Percentiles rank a stretch among this genome's conserved stretches.
These are phyloP conservation scores for Saccharomyces kudriavzevii DNA, from an alignment of 805 yeast species.

Conservation along the genomic window DNA sequence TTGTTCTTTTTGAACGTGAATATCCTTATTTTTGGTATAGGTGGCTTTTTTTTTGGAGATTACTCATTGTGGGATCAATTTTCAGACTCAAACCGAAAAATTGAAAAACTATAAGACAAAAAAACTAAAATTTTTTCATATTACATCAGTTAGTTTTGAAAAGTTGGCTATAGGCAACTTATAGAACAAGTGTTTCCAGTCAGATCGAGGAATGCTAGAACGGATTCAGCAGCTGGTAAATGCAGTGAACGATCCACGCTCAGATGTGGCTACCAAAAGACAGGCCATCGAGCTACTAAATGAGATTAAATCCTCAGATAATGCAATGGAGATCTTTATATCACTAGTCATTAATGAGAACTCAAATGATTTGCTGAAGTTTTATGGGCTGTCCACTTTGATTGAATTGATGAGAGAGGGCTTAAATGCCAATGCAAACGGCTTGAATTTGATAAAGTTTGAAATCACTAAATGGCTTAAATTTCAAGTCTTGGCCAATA, in stretches of 20 bases:
- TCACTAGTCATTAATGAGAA: slow-evolving; percentile 19
- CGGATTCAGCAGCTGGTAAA: slow-evolving; percentile 86
- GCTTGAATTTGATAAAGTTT: neutral
- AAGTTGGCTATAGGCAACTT: neutral
- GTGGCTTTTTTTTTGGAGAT: neutral
- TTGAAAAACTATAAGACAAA: neutral
- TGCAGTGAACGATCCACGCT: slow-evolving; percentile 65
- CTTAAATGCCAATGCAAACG: neutral
- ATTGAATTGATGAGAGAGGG: neutral
- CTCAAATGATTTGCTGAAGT: slow-evolving; percentile 24
- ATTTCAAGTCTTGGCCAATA: neutral
- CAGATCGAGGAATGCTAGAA: slow-evolving; percentile 18
- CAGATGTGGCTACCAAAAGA: slow-evolving; percentile 52
- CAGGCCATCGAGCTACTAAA: slow-evolving; percentile 37
- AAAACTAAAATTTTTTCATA: neutral
- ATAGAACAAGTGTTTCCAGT: neutral
- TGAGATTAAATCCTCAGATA: slow-evolving; percentile 20
- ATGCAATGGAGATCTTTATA: slow-evolving; percentile 22
- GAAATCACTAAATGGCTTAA: neutral
- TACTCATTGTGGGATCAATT: neutral
- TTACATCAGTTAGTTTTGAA: neutral
- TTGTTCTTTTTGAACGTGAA: neutral
- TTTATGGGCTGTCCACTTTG: slow-evolving; percentile 17
- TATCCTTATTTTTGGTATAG: neutral
- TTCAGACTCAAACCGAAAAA: neutral